Evolutionary conservation across 495 filamentous ascomycete species (phyloP), one percentile per base, ranked within the genome.

Genomic region (Aspergillus steynii): DNA sequence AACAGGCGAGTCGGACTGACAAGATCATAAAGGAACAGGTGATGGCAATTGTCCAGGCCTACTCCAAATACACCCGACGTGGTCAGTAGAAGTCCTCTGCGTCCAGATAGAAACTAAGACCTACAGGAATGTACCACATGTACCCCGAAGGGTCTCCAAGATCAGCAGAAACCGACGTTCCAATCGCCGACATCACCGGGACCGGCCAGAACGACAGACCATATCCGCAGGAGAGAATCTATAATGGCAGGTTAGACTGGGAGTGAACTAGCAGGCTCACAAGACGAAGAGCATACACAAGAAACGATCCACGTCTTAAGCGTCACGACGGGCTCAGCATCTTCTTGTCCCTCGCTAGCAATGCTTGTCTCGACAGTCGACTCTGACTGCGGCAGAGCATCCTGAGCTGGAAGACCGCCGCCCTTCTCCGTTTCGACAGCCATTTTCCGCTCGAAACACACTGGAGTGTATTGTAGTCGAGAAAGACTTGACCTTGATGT

Each of bases 201-300:
- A 70, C 46, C 14, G 65, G 65, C 61, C 61, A 70, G 58, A 70
- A 70, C 4, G 68, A 70, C 0, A 70, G 63, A 50, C 68, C 68
- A 63, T 70, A 70, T 12, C 63, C 65, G n/a, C 68, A 70, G 14
- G 68, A 68, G 1, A 70, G 59, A 50, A 70, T 66, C 68, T 70
- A 62, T 28, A 10, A 3, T 3, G 25, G 47, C 5, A 50, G n/a
- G 50, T 37, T 25, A 42, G 26, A 53, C n/a, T 34, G 27, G 9
- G 3, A 32, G 9, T 53, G 25, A 50, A 27, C 26, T 48, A 4
- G 29, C n/a, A 4, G 3, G 37, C 5, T 27, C 34, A 10, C 7
- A 20, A 12, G 20, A 31, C 10, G 5, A 59, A 29, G 9, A 12
- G 25, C 61, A 25, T 66, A 70, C 65, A 50, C 32, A 54, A 49